Base-by-base conservation (phyloP, 164 flowering plant species). In the Annona cherimola region DNA sequence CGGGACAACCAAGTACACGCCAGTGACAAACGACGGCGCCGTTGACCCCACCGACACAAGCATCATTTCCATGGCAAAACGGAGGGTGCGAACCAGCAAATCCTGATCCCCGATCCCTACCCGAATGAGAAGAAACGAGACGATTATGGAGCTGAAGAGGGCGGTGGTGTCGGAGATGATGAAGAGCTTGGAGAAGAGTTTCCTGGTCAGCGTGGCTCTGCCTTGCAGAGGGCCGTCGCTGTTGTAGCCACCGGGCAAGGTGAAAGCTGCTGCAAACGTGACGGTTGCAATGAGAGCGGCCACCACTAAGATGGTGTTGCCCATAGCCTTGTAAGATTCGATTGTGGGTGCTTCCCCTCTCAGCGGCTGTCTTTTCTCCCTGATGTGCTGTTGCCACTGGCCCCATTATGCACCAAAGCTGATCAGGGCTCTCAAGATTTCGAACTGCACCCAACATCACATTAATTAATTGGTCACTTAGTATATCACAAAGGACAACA, bases 281-380 rank as follows among this genome's bases (percentile, higher is more conserved):
- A 80, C 80, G 0, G 78, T 69, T 4, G 78, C 80, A 2, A 80
- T 77, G 44, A 80, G 69, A 0, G 69, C 69, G 3, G 83, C 75
- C 6, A 80, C 76, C 14, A 80, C 61, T 14, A 41, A n/a, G 4
- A 63, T 18, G 74, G 12, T 70, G 54, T 70, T 70, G 20, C 45
- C 64, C 66, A 41, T 70, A 1, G 63, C 66, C 73, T 43, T 70
- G 66, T 70, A 70, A 18, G 66, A 61, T 45, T 70, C 69, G 44
- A 40, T 40, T 40, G 42, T 64, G 1, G 67, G 67, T 39, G 67
- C 67, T 40, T 39, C 42, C 9, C 18, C 44, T 14, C 18, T 9
- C 41, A 40, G 18, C 3, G 40, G 67, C 41, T 40, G 42, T 16
- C 67, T 39, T 12, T 40, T 64, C 41, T 40, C 44, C 41, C 41